These are phyloP conservation scores for Linnemannia exigua DNA, from an alignment of 192 early-diverging fungal species.

Conservation along the genomic window DNA sequence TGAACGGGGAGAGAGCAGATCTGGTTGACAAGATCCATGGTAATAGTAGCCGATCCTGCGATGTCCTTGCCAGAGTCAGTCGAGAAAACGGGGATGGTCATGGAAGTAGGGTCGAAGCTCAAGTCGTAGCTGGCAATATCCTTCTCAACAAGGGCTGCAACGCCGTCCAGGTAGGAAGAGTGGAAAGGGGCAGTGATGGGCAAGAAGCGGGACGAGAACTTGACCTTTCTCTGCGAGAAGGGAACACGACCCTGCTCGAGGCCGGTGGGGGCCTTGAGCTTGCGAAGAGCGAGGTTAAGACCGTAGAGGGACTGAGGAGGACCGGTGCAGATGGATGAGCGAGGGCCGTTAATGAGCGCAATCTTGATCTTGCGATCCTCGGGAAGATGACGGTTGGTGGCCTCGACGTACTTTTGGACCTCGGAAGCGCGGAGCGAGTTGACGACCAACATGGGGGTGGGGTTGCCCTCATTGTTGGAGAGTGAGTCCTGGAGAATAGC, in stretches of 20 bases:
- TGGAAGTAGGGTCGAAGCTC: slow-evolving; percentile 71
- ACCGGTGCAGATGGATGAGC: slow-evolving; percentile 90
- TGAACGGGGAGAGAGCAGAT: slow-evolving; percentile 79
- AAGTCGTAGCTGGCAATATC: slow-evolving; percentile 79
- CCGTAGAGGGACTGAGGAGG: slow-evolving; percentile 93
- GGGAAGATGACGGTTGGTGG: slow-evolving; percentile 89
- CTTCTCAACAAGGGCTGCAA: slow-evolving; percentile 71
- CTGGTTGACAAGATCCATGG: slow-evolving; percentile 76
- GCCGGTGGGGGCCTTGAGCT: slow-evolving; percentile 88
- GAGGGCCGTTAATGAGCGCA: slow-evolving; percentile 92
- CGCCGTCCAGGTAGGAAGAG: slow-evolving; percentile 79
- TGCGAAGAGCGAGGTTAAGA: slow-evolving; percentile 91
- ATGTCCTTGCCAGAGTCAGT: slow-evolving; percentile 89
- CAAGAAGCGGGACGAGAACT: slow-evolving; percentile 93
- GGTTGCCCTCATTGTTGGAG: slow-evolving; percentile 89
- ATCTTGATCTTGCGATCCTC: slow-evolving; percentile 87
- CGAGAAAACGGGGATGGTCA: slow-evolving; percentile 85
- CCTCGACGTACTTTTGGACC: slow-evolving; percentile 87
- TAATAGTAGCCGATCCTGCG: slow-evolving; percentile 67
- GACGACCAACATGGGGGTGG: slow-evolving; percentile 93
- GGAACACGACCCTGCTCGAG: slow-evolving; percentile 92
- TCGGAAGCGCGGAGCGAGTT: slow-evolving; percentile 86
- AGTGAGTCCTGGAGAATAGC: slow-evolving; percentile 92
- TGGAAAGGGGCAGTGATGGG: slow-evolving; percentile 96
- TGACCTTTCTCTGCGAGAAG: slow-evolving; percentile 89